A percentile compares a stretch with the other conserved stretches of the same genome.
These are phyloP conservation scores for Vitis hybrid DNA, from an alignment of 177 flowering plant species.

Conservation along the genomic window DNA sequence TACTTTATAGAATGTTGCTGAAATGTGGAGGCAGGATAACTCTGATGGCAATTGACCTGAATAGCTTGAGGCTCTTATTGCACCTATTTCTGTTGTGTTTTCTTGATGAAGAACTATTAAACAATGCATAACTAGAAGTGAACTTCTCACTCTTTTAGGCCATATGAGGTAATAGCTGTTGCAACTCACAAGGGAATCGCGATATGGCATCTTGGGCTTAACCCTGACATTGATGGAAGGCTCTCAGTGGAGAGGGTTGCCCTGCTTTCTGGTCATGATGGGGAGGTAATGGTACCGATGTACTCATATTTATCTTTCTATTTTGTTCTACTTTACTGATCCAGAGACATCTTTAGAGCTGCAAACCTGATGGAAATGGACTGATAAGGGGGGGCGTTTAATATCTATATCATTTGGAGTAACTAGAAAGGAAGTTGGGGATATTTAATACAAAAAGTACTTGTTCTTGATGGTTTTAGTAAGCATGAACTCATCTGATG, in stretches of 20 bases:
- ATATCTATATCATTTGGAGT: too few relatives aligned
- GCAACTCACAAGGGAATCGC: conserved; percentile 83
- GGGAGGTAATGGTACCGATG: conserved; percentile 56
- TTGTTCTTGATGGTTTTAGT: too few relatives aligned
- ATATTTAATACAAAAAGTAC: too few relatives aligned
- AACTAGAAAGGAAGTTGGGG: too few relatives aligned
- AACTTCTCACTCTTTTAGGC: conserved; percentile 42
- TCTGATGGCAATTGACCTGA: background rate
- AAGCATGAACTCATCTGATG: too few relatives aligned
- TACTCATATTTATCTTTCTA: background rate
- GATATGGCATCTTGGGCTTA: conserved; percentile 83
- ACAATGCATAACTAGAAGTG: background rate
- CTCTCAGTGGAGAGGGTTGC: conserved; percentile 79
- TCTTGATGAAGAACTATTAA: too few relatives aligned
- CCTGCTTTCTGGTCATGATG: conserved; percentile 71
- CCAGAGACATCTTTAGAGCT: background rate
- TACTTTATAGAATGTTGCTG: background rate
- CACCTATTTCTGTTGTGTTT: background rate
- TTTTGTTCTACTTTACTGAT: background rate
- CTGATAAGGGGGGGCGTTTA: too few relatives aligned
- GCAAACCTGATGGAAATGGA: too few relatives aligned
- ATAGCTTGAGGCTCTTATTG: background rate
- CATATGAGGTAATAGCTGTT: conserved; percentile 89
- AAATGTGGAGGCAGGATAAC: background rate
- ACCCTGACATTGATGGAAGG: conserved; percentile 75